Conservation (phyloP, 306 rosid species). For the Geum urbanum region DNA sequence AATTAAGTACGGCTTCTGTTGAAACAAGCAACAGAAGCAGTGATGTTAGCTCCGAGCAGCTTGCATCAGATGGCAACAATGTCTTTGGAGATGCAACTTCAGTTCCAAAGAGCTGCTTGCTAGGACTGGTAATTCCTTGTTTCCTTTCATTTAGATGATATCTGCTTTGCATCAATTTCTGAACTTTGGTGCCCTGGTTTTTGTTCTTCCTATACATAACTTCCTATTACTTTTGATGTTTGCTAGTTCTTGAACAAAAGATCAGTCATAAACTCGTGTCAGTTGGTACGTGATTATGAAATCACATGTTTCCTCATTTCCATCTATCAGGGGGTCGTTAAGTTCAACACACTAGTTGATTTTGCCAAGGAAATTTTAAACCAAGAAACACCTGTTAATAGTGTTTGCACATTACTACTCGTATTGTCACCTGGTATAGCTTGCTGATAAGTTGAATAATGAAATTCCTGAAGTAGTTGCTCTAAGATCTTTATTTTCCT, state of each 20-base stretch:
- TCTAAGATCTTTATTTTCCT: background rate
- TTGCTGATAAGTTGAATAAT: background rate
- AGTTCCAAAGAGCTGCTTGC: constrained; percentile 54
- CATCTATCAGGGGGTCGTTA: background rate
- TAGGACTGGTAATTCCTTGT: constrained; percentile 57
- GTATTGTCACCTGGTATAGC: background rate
- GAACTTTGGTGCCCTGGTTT: background rate
- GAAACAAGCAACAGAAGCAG: constrained; percentile 28
- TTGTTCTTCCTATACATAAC: background rate
- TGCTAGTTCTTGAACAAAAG: background rate
- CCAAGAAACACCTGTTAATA: constrained; percentile 2
- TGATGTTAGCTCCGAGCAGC: constrained; percentile 31
- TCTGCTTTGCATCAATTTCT: background rate
- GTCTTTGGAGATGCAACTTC: constrained; percentile 29
- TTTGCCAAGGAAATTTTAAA: background rate
- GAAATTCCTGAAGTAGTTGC: background rate
- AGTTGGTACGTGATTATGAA: background rate
- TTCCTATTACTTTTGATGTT: background rate
- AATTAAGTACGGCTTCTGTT: constrained; percentile 30
- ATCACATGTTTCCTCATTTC: background rate
- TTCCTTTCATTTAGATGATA: constrained; percentile 3
- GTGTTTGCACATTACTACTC: background rate
- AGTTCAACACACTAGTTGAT: background rate
- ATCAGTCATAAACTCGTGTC: background rate
- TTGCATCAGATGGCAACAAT: constrained; percentile 34